Evolutionary conservation across 768 basidiomycete species (phyloP), one percentile per base, ranked within the genome.

Genomic region (Amanita jacksonii): DNA sequence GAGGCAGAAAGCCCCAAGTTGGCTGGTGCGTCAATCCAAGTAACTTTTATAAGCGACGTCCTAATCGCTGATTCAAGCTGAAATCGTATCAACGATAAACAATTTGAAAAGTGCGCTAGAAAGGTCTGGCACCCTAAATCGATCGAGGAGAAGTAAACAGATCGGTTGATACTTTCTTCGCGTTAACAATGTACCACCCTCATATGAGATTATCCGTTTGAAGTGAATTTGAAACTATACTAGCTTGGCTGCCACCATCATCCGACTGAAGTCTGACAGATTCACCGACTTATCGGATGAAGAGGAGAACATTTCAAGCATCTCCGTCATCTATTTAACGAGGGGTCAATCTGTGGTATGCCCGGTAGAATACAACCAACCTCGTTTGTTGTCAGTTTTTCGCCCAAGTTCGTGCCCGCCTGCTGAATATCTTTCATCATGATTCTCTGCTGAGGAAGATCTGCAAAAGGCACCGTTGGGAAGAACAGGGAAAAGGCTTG

Each of bases 1-100:
- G 96, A 99, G 64, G 94, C 92, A 0, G 93, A 94, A 61, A 90
- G 67, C 51, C 72, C 85, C 1, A 83, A 80, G 59, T 57, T 79
- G 45, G 90, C 93, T 37, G 74, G 87, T 86, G 56, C 53, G 85
- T 62, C 18, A n/a, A 12, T 5, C 2, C 19, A 7, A 25, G 33
- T 16, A 23, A 12, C 15, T 38, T 12, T 36, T 18, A 28, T 48
- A 45, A 33, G 42, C 44, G 33, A 42, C 38, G 24, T 38, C 19
- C 20, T 51, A 38, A 45, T 48, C 13, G 8, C 13, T 5, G 16
- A 38, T 43, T 41, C 16, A 38, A 85, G 81, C 69, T 49, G 86
- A 90, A 57, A 87, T 90, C 47, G 86, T 88, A 38, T 76, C 81
- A 52, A 79, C 73, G 4, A 77, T 89, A 50, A 76, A 73, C 49